phyloP scores from a whole-genome alignment of 73 alveolate species.

The Blepharisma stoltei region DNA sequence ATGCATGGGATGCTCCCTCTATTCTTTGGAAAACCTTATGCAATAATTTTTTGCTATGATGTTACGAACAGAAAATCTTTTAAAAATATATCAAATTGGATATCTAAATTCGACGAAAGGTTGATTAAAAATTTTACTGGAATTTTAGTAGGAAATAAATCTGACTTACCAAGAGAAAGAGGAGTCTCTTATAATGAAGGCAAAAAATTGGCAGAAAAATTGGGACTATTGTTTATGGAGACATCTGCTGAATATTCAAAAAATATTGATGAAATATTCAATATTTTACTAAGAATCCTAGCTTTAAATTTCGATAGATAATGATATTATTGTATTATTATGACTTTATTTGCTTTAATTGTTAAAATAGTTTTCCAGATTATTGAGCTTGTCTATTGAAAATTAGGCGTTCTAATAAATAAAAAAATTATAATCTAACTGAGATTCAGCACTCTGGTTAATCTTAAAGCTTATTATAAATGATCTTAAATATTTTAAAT shows the following conservation, averaged over 20 bases:
- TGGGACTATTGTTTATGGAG: constrained; percentile 43
- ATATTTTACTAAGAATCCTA: too few relatives aligned
- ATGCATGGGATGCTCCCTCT: constrained; percentile 44
- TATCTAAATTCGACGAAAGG: constrained; percentile 42
- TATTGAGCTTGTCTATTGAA: too few relatives aligned
- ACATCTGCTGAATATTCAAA: constrained; percentile 48
- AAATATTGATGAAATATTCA: constrained; percentile 30
- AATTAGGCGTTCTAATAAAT: too few relatives aligned
- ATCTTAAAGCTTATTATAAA: too few relatives aligned
- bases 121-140: constrained; percentile 49
- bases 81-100: constrained; percentile 47
- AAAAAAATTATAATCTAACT: too few relatives aligned
- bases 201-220: constrained; percentile 29
- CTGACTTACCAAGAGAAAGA: constrained; percentile 40
- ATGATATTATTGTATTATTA: too few relatives aligned
- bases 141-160: constrained; percentile 67
- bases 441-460: too few relatives aligned
- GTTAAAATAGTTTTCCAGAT: too few relatives aligned
- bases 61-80: constrained; percentile 55
- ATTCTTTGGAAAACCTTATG: constrained; percentile 51
- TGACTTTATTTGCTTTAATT: too few relatives aligned
- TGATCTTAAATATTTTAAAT: too few relatives aligned
- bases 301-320: too few relatives aligned
- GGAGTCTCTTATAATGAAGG: constrained; percentile 38
- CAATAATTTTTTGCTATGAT: constrained; percentile 59